Percentiles rank a stretch among this genome's conserved stretches.
These are phyloP conservation scores for Trypanosoma rangeli DNA, from an alignment of 208 protist species.

Conservation along the genomic window DNA sequence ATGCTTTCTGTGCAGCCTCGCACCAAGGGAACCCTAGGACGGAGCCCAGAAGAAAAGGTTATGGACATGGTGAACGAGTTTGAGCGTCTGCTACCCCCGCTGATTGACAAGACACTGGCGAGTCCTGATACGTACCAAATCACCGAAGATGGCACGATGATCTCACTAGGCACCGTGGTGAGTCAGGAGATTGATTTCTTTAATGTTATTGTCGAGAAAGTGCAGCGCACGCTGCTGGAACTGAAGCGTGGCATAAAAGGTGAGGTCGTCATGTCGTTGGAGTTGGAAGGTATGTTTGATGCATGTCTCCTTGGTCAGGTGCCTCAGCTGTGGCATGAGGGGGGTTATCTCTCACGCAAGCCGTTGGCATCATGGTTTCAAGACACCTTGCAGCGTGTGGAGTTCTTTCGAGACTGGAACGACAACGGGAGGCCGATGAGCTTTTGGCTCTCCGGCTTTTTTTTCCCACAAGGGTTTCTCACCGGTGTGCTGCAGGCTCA, in stretches of 20 bases:
- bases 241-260: slow-evolving; percentile 86
- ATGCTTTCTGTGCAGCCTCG: slow-evolving; percentile 92
- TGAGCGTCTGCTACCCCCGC: slow-evolving; percentile 60
- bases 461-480: slow-evolving; percentile 97
- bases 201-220: slow-evolving; percentile 79
- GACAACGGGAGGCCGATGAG: slow-evolving; percentile 87
- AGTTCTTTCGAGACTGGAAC: slow-evolving; percentile 96
- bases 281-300: slow-evolving; percentile 92
- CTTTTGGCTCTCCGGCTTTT: slow-evolving; percentile 98
- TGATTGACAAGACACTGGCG: slow-evolving; percentile 81
- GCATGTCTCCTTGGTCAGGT: slow-evolving; percentile 90
- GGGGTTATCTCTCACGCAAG: slow-evolving; percentile 95
- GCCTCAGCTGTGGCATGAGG: slow-evolving; percentile 89
- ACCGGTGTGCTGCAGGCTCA: slow-evolving; percentile 92
- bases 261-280: slow-evolving; percentile 90
- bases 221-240: slow-evolving; percentile 68
- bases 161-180: slow-evolving; percentile 89
- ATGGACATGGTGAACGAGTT: slow-evolving; percentile 81
- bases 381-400: slow-evolving; percentile 91
- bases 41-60: slow-evolving; percentile 75
- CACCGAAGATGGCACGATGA: slow-evolving; percentile 84
- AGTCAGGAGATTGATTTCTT: slow-evolving; percentile 92
- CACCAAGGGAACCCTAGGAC: slow-evolving; percentile 51
- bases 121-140: slow-evolving; percentile 87
- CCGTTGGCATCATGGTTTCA: slow-evolving; percentile 95